Evolutionary conservation across 345 rosid species (phyloP).

Genomic region (Excoecaria cochinchinensis): DNA sequence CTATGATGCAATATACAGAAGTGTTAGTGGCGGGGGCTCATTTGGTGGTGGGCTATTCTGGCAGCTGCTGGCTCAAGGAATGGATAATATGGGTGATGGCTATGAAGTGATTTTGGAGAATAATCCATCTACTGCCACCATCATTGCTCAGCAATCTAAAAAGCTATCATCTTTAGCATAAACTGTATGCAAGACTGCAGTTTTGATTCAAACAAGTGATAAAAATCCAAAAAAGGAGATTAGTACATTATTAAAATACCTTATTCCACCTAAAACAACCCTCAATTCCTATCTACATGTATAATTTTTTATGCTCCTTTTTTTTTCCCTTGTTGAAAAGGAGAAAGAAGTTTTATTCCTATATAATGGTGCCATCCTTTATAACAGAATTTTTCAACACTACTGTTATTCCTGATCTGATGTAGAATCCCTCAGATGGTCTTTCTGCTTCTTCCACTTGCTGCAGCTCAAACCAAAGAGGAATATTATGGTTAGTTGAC

Average conservation of each 20-base stretch:
- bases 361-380: constrained; percentile 66
- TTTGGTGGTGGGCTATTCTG: constrained; percentile 66
- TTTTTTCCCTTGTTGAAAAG: neutral
- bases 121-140: constrained; percentile 53
- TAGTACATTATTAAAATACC: neutral
- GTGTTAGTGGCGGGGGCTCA: constrained; percentile 46
- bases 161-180: constrained; percentile 32
- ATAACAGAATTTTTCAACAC: constrained; percentile 59
- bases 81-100: constrained; percentile 51
- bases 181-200: too few species aligned
- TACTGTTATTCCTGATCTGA: constrained; percentile 79
- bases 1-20: constrained; percentile 42
- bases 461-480: constrained; percentile 38
- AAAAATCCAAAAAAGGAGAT: neutral
- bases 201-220: too few species aligned
- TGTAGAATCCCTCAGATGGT: constrained; percentile 76
- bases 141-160: constrained; percentile 56
- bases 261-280: constrained; percentile 5
- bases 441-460: constrained; percentile 74
- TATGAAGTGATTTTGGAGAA: constrained; percentile 55
- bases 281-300: neutral
- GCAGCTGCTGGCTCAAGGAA: constrained; percentile 56
- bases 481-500: neutral
- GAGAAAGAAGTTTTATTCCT: neutral
- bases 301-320: neutral